Percentiles rank a stretch among this genome's conserved stretches.
These are phyloP conservation scores for Talaromyces sp. DNA, from an alignment of 2,329 filamentous ascomycete genomes.

Conservation along the genomic window DNA sequence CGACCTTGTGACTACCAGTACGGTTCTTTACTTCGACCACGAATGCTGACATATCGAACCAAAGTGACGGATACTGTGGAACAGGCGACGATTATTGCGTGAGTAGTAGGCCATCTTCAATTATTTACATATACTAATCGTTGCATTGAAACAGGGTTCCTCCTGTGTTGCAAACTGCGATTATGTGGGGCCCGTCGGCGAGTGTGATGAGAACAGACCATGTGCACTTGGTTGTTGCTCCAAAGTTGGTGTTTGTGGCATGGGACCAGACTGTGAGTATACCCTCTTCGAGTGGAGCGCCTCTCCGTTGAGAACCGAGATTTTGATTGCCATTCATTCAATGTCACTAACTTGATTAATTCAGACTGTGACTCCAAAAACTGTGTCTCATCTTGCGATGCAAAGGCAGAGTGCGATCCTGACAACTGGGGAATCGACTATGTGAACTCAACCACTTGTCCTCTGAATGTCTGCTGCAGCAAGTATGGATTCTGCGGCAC, in stretches of 20 bases:
- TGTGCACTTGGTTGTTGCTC: constrained; percentile 5
- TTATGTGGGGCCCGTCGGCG: neutral
- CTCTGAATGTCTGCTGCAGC: constrained; percentile 36
- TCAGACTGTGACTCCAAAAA: constrained; percentile 24
- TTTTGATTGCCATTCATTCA: neutral
- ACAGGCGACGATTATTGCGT: neutral
- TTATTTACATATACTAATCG: too few species aligned
- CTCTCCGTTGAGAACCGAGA: too few species aligned
- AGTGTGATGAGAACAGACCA: constrained; percentile 3
- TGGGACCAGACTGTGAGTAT: neutral
- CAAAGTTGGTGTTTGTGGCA: neutral
- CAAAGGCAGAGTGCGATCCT: constrained; percentile 30
- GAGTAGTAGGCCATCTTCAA: too few species aligned
- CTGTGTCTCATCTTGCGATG: too few species aligned
- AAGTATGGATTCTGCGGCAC: constrained; percentile 16
- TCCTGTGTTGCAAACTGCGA: neutral
- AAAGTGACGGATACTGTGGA: neutral
- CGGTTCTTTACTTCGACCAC: too few species aligned
- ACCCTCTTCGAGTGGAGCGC: neutral
- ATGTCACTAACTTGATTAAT: constrained; percentile 12
- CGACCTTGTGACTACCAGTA: too few species aligned
- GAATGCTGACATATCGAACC: too few species aligned
- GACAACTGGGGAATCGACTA: constrained; percentile 26
- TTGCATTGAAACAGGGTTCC: too few species aligned
- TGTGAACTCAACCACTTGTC: constrained; percentile 21